Percentiles rank a stretch among this genome's conserved stretches.
Conservation (phyloP, 352 stramenopile genomes). For the Halophytophthora batemanensis region DNA sequence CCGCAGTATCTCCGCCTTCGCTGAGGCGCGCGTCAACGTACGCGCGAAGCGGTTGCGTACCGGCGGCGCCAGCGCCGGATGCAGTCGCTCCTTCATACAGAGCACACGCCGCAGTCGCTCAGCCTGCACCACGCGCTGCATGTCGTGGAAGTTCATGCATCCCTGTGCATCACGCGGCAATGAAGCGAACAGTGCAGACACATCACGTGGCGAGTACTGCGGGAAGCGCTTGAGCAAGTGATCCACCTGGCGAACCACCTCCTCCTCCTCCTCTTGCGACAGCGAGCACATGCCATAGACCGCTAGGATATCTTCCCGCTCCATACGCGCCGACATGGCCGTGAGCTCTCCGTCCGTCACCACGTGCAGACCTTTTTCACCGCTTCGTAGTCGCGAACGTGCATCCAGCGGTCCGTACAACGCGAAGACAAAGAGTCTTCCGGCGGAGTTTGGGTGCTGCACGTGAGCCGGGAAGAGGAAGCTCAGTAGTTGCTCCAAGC, state of each 20-base stretch:
- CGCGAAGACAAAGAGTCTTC: constrained; percentile 75
- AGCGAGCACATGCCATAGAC: constrained; percentile 66
- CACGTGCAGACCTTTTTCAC: constrained; percentile 57
- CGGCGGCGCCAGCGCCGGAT: constrained; percentile 39
- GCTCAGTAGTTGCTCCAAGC: constrained; percentile 55
- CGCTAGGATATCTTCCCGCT: constrained; percentile 77
- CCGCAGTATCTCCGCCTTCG: constrained; percentile 29
- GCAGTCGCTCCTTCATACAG: constrained; percentile 68
- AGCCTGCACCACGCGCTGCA: constrained; percentile 62
- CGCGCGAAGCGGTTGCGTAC: constrained; percentile 52
- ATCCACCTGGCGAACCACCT: constrained; percentile 75
- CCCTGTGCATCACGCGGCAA: constrained; percentile 37
- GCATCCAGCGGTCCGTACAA: constrained; percentile 75
- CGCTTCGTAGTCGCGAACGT: constrained; percentile 50
- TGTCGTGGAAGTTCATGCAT: constrained; percentile 78
- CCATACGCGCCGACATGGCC: constrained; percentile 74
- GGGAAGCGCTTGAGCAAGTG: constrained; percentile 55
- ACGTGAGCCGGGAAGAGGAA: constrained; percentile 79
- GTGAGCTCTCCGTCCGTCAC: constrained; percentile 74
- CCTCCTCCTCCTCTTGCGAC: constrained; percentile 65
- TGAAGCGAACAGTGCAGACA: constrained; percentile 51
- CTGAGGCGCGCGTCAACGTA: constrained; percentile 33
- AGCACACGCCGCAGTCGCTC: constrained; percentile 59
- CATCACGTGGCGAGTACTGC: constrained; percentile 63
- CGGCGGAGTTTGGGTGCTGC: constrained; percentile 75